Evolutionary conservation across 768 basidiomycete genomes (phyloP), one percentile per base, ranked within the genome.

Genomic region (Xerocomellus amylosporus): DNA sequence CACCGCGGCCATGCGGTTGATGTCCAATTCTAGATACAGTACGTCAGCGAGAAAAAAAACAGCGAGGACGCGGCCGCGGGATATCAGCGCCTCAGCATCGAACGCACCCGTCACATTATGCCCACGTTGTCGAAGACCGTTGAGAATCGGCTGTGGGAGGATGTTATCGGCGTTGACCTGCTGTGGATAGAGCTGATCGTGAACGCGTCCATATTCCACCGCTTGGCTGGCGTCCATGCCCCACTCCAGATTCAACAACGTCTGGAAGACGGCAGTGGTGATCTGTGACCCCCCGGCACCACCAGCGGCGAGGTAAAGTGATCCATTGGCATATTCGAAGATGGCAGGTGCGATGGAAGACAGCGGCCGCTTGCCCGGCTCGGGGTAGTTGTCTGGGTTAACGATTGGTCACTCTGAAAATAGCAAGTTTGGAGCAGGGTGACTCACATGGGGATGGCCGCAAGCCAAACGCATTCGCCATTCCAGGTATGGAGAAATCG

Each of bases 231-330:
- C 71, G 62, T 95, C 86, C 74, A 90, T 75, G 1, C 89, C 93
- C 83, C 89, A 88, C 31, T 80, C 70, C 9, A 90, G 67, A 64
- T 90, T 88, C 19, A 95, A 65, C 8, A 98, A 67, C 24, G 85
- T 82, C 69, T 98, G 94, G 46, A 91, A 82, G 10, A 95, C 69
- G 1, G 91, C 73, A 1, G 83, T 77, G 67, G 96, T 90, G 51
- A 98, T 98, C 26, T 87, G 79, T 4, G 87, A 84, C 26, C 96
- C 95, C 8, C 96, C 96, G 0, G 93, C 85, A 14, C 87, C 96
- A 42, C 96, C 96, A 37, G 93, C 64, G 2, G 85, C 83, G 14
- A 86, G 72, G 64, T 83, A 85, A 57, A 95, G 81, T 0, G 85
- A 79, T 7, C 90, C 91, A 59, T 93, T 80, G 0, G 71, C 67